Conservation (phyloP, 805 yeast species). For the Vanderwaltozyma tropicalis region DNA sequence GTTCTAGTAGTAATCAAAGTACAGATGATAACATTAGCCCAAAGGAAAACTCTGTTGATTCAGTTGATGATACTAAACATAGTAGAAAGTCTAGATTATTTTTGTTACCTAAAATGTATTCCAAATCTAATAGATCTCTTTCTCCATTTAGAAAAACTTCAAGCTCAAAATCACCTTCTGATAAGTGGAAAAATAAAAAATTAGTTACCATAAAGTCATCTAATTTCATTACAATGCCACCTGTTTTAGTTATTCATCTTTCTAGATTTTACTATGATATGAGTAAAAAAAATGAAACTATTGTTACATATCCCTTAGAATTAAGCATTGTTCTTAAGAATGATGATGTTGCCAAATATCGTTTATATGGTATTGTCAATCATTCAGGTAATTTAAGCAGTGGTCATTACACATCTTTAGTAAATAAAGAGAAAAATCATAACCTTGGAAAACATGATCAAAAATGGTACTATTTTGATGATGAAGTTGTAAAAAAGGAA, state of each 20-base stretch:
- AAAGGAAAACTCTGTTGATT: background rate
- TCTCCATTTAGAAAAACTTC: conserved; percentile 21
- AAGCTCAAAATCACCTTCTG: conserved; percentile 1
- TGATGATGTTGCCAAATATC: conserved; percentile 33
- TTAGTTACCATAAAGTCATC: conserved; percentile 53
- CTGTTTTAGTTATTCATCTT: conserved; percentile 68
- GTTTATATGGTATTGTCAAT: conserved; percentile 53
- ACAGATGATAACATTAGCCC: background rate
- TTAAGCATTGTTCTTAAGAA: conserved; percentile 38
- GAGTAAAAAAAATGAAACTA: conserved; percentile 42
- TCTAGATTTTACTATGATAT: conserved; percentile 60
- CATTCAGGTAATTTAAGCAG: conserved; percentile 61
- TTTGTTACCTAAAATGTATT: conserved; percentile 7
- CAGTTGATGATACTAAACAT: conserved; percentile 1
- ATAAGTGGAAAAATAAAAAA: conserved; percentile 14
- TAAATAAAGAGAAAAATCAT: conserved; percentile 37
- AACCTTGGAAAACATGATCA: conserved; percentile 28
- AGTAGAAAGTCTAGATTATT: conserved; percentile 8
- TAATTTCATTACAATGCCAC: conserved; percentile 70
- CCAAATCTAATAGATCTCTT: conserved; percentile 18
- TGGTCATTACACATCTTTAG: conserved; percentile 68
- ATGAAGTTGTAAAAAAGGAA: conserved; percentile 43
- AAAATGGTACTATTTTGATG: conserved; percentile 69
- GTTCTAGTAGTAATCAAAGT: conserved; percentile 5
- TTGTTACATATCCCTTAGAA: conserved; percentile 45